Percentiles rank a stretch among this genome's conserved stretches.
phyloP scores from a whole-genome alignment of 2,329 filamentous ascomycete species.

The Dothideomycetes sp. region DNA sequence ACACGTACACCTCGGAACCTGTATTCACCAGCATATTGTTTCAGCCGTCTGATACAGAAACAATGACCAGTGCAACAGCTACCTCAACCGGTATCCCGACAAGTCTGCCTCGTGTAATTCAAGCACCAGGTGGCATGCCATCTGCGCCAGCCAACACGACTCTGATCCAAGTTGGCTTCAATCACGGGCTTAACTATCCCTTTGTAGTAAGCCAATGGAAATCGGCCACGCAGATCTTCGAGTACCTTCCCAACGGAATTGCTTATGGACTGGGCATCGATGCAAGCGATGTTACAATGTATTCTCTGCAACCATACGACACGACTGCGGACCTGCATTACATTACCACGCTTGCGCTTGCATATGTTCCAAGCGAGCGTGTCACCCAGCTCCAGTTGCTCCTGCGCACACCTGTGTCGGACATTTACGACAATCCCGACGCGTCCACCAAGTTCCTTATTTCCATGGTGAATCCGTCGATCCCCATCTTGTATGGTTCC shows the following conservation, averaged over 20 bases:
- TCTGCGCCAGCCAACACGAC: constrained; percentile 52
- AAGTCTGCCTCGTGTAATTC: constrained; percentile 62
- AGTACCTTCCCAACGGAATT: constrained; percentile 62
- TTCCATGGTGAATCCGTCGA: constrained; percentile 70
- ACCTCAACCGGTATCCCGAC: constrained; percentile 48
- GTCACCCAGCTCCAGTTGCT: constrained; percentile 52
- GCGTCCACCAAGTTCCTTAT: constrained; percentile 62
- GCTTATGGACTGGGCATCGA: constrained; percentile 47
- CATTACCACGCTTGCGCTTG: constrained; percentile 63
- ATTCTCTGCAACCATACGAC: constrained; percentile 65
- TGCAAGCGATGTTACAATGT: constrained; percentile 49
- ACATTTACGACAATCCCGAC: constrained; percentile 61
- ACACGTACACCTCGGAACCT: constrained; percentile 35
- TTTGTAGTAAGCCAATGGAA: constrained; percentile 64
- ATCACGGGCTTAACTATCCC: constrained; percentile 66
- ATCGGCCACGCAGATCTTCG: constrained; percentile 77
- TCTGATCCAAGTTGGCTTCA: constrained; percentile 76
- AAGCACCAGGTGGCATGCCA: constrained; percentile 51
- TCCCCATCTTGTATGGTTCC: constrained; percentile 51
- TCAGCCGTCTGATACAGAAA: constrained; percentile 35
- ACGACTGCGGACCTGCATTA: constrained; percentile 59
- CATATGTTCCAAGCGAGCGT: constrained; percentile 34
- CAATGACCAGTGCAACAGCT: constrained; percentile 21
- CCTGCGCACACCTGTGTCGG: constrained; percentile 59
- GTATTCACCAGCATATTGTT: constrained; percentile 53